phyloP scores from a whole-genome alignment of 495 filamentous ascomycete species.

The Penicillium dipodomyicola region DNA sequence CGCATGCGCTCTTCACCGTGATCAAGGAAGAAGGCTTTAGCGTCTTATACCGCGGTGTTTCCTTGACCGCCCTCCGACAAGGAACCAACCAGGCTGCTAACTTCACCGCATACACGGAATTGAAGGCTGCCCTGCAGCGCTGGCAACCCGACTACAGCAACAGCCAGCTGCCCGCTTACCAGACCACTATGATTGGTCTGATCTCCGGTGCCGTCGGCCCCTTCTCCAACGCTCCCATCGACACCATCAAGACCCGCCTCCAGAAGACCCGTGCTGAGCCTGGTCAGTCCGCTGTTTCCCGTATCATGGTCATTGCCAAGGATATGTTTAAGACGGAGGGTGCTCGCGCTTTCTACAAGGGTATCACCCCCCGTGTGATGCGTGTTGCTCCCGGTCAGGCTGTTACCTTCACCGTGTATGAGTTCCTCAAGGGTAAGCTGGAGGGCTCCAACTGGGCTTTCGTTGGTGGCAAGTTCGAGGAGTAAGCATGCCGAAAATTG shows the following conservation, averaged over 20 bases:
- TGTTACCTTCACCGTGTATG: slow-evolving; percentile 97
- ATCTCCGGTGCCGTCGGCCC: slow-evolving; percentile 94
- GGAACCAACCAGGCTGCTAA: slow-evolving; percentile 98
- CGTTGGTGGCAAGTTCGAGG: slow-evolving; percentile 67
- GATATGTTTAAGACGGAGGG: slow-evolving; percentile 99
- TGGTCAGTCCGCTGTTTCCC: slow-evolving; percentile 72
- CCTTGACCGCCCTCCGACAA: slow-evolving; percentile 87
- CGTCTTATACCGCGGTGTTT: slow-evolving; percentile 87
- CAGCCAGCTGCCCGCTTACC: slow-evolving; percentile 72
- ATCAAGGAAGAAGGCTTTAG: slow-evolving; percentile 85
- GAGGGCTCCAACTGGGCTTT: slow-evolving; percentile 68
- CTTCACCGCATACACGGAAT: slow-evolving; percentile 96
- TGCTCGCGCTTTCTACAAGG: slow-evolving; percentile 93
- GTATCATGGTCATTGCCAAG: slow-evolving; percentile 73
- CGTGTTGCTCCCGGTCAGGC: slow-evolving; percentile 96
- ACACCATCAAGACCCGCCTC: slow-evolving; percentile 97
- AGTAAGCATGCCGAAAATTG: slow-evolving; percentile 46
- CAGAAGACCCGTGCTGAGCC: slow-evolving; percentile 83
- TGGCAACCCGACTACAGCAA: slow-evolving; percentile 60
- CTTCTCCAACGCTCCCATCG: slow-evolving; percentile 93
- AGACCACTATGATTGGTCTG: slow-evolving; percentile 88
- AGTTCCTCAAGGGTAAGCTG: slow-evolving; percentile 79
- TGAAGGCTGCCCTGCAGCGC: slow-evolving; percentile 73
- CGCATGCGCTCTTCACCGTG: slow-evolving; percentile 91
- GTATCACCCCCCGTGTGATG: slow-evolving; percentile 97